Base-by-base conservation (phyloP, 345 rosid genomes). In the Conringia planisiliqua region DNA sequence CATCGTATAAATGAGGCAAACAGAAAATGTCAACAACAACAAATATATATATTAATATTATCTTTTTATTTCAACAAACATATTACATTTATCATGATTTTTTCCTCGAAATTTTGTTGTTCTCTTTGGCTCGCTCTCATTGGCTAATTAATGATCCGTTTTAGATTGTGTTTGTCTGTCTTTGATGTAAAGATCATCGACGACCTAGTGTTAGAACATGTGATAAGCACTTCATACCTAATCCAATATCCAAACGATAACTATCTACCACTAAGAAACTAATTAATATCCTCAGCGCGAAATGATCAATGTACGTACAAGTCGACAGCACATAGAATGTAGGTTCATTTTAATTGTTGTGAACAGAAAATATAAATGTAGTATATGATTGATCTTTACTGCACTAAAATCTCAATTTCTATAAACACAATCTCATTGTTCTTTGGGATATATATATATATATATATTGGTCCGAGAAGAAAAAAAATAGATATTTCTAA, bases 211-310 rank as follows among this genome's bases (percentile, higher is more conserved):
- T 58, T 26, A 58, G 33, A 62, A 50, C 61, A 39, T 38, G 10
- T 24, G 68, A 72, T 62, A 38, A 72, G 40, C 51, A 38, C 62
- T 71, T 61, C 60, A 71, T 39, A 71, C 75, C 75, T 71, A 61
- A 71, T 71, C 26, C 39, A 36, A 26, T 26, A 61, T 71, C 66
- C 66, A 70, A 58, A 70, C 10, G 60, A 60, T 24, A 36, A 60
- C 59, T 70, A 70, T 70, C 59, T 70, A 70, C 58, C 66, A 42
- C 59, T 66, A 35, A 51, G 22, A 50, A 36, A 36, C 11, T 16
- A 51, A 11, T 46, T 67, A 35, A 38, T 14, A 50, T 51, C 24
- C 14, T 35, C 20, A 20, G 59, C n/a, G 12, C 3, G 14, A 10
- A 2, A 26, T 22, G 24, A 22, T 26, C 71, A 51, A 35, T 66